Evolutionary conservation across 371 early-diverging fungal genomes (phyloP).

Genomic region (Mucor velutinosus): DNA sequence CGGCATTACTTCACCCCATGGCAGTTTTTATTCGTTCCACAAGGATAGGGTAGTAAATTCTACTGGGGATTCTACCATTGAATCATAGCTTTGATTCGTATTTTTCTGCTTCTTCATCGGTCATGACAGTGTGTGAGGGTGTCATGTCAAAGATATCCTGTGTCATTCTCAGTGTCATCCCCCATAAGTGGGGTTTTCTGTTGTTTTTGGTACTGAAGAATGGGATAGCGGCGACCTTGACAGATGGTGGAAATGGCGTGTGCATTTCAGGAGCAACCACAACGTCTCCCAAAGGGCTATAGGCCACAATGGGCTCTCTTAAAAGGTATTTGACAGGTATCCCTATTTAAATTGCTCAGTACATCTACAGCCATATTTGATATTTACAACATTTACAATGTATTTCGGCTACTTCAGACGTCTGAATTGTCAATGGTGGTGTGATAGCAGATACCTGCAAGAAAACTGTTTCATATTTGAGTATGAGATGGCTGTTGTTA

Average conservation of each 20-base stretch:
- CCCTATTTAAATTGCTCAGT: slow-evolving; percentile 22
- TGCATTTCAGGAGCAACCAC: neutral
- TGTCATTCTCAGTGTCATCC: slow-evolving; percentile 69
- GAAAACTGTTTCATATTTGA: slow-evolving; percentile 41
- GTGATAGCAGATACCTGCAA: slow-evolving; percentile 60
- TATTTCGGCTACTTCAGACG: slow-evolving; percentile 59
- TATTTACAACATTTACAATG: slow-evolving; percentile 50
- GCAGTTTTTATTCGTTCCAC: neutral
- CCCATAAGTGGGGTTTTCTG: slow-evolving; percentile 43
- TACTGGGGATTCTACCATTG: neutral
- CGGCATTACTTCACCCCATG: neutral
- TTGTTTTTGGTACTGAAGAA: neutral
- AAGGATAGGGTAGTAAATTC: neutral
- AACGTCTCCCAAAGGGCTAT: slow-evolving; percentile 33
- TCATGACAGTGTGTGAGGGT: slow-evolving; percentile 3
- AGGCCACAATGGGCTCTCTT: slow-evolving; percentile 31
- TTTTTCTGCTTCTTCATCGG: neutral
- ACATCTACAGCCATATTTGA: neutral
- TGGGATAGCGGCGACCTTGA: slow-evolving; percentile 21
- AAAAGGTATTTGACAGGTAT: slow-evolving; percentile 52
- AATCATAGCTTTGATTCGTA: neutral
- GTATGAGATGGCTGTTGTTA: neutral
- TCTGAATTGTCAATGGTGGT: slow-evolving; percentile 51
- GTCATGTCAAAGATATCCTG: slow-evolving; percentile 51
- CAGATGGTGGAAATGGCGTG: slow-evolving; percentile 9